Conservation (phyloP, 345 rosid species). For the Nasturtium officinale region DNA sequence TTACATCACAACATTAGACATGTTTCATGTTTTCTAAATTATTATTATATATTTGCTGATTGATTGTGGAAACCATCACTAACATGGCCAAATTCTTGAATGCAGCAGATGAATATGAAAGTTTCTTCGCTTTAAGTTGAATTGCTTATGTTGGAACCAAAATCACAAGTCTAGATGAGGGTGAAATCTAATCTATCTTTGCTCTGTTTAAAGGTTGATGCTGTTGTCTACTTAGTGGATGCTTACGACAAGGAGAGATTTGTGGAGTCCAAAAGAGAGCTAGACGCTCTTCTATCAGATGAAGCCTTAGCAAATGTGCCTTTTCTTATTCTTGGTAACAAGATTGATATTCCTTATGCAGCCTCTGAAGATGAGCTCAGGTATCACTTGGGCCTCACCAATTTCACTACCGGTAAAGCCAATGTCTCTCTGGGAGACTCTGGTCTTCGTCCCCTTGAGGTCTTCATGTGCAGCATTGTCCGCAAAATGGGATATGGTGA, state of each 20-base stretch:
- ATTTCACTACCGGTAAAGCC: slow-evolving; percentile 78
- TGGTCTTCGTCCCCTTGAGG: slow-evolving; percentile 67
- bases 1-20: too few species aligned
- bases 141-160: not conserved
- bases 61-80: too few species aligned
- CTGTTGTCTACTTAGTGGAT: slow-evolving; percentile 77
- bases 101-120: too few species aligned
- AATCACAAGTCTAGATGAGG: not conserved
- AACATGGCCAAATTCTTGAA: too few species aligned
- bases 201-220: slow-evolving; percentile 61
- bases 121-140: not conserved
- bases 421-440: slow-evolving; percentile 54
- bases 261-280: slow-evolving; percentile 67
- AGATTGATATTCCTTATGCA: slow-evolving; percentile 77
- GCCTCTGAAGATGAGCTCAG: slow-evolving; percentile 75
- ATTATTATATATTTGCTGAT: not conserved
- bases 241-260: slow-evolving; percentile 76
- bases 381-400: slow-evolving; percentile 63
- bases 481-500: slow-evolving; percentile 88
- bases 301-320: slow-evolving; percentile 65
- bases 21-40: too few species aligned
- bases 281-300: slow-evolving; percentile 71
- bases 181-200: not conserved
- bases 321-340: slow-evolving; percentile 74
- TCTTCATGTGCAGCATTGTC: slow-evolving; percentile 84